Evolutionary conservation across 805 yeast species (phyloP).

Genomic region (Ogataea paradorogensis): DNA sequence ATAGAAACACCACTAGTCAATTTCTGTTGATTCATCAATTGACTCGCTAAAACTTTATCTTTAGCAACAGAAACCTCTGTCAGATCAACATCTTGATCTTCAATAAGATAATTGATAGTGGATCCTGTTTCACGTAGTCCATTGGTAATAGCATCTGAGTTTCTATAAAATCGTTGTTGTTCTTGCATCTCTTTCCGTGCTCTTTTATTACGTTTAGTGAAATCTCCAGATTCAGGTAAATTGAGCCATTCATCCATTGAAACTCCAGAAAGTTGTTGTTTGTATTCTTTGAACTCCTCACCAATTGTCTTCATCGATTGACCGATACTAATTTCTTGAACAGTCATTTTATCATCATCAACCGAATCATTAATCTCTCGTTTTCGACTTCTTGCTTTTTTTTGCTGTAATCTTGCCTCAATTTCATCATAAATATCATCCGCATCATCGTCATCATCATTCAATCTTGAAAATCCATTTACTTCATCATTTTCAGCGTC

Average conservation of each 20-base stretch:
- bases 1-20: constrained; percentile 12
- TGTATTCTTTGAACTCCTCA: constrained; percentile 65
- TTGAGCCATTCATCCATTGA: constrained; percentile 74
- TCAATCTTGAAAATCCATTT: constrained; percentile 15
- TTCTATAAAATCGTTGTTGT: constrained; percentile 72
- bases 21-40: constrained; percentile 40
- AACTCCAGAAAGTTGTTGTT: constrained; percentile 55
- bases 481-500: constrained; percentile 28
- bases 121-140: constrained; percentile 34
- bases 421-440: constrained; percentile 64
- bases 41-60: constrained; percentile 54
- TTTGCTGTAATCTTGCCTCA: constrained; percentile 41
- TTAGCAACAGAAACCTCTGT: constrained; percentile 60
- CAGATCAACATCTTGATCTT: constrained; percentile 39
- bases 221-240: constrained; percentile 85
- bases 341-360: constrained; percentile 12
- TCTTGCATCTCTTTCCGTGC: constrained; percentile 57
- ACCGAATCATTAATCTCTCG: constrained; percentile 50
- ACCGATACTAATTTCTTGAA: constrained; percentile 19
- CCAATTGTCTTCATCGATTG: constrained; percentile 37
- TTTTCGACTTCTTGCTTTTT: constrained; percentile 64
- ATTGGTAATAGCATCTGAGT: constrained; percentile 64
- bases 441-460: constrained; percentile 78
- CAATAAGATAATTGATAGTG: constrained; percentile 30
- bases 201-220: constrained; percentile 78